Evolutionary conservation across 176 grass and related monocot genomes (phyloP).

Genomic region (Musa itinerans): DNA sequence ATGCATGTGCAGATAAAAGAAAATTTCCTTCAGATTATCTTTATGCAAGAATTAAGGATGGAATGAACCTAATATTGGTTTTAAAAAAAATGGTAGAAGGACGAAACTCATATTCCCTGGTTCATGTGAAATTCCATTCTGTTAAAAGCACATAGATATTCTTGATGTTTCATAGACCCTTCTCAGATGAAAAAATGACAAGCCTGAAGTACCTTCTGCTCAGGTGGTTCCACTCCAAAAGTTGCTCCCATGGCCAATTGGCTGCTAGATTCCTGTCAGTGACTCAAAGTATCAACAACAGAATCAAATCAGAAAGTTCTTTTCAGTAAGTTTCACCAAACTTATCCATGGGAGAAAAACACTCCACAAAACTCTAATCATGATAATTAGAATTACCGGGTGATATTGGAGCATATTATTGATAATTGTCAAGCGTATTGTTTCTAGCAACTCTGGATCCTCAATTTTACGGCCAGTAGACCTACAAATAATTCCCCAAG

Average conservation of each 20-base stretch:
- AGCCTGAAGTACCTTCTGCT: slow-evolving; percentile 35
- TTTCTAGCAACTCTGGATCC: slow-evolving; percentile 93
- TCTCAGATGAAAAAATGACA: slow-evolving; percentile 2
- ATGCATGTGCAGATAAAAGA: background rate
- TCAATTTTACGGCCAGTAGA: slow-evolving; percentile 87
- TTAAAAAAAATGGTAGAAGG: background rate
- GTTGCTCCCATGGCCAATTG: slow-evolving; percentile 92
- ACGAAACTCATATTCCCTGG: background rate
- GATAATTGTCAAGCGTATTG: slow-evolving; percentile 90
- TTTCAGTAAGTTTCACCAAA: background rate
- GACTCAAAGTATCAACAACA: slow-evolving; percentile 22
- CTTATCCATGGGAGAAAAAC: background rate
- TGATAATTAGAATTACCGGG: slow-evolving; percentile 45
- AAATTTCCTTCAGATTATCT: background rate
- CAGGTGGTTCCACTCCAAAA: slow-evolving; percentile 70
- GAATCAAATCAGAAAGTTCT: background rate
- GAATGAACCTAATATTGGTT: background rate
- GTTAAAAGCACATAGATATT: background rate
- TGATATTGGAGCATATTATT: slow-evolving; percentile 92
- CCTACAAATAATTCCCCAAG: slow-evolving; percentile 37
- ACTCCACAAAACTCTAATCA: background rate
- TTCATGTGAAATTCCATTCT: slow-evolving; percentile 2
- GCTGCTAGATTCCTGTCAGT: slow-evolving; percentile 76
- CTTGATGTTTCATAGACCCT: slow-evolving; percentile 4
- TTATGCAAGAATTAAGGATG: background rate